Evolutionary conservation across 1,284 basidiomycete species (phyloP).

Genomic region (Coniferiporia weirii): DNA sequence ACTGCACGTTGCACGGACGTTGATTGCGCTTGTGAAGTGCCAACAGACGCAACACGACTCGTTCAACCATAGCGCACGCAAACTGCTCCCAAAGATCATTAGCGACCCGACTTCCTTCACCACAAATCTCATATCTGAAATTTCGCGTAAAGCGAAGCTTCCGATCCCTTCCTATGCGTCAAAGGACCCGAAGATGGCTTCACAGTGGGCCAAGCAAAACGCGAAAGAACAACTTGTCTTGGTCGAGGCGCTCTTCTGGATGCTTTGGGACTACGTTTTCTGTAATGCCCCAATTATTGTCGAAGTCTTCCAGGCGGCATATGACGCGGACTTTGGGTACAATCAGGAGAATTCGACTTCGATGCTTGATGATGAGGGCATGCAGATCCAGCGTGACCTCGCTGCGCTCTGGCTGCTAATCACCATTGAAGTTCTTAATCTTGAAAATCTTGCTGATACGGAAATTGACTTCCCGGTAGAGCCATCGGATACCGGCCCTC

Average conservation of each 20-base stretch:
- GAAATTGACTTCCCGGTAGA: slow-evolving; percentile 48
- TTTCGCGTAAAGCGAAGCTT: slow-evolving; percentile 48
- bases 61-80: slow-evolving; percentile 48
- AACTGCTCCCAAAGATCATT: slow-evolving; percentile 55
- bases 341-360: slow-evolving; percentile 60
- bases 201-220: slow-evolving; percentile 76
- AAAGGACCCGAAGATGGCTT: slow-evolving; percentile 54
- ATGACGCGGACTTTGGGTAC: slow-evolving; percentile 62
- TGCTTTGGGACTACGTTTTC: slow-evolving; percentile 73
- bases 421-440: slow-evolving; percentile 73
- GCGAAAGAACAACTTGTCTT: slow-evolving; percentile 74
- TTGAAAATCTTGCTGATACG: slow-evolving; percentile 66
- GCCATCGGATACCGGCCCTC: slow-evolving; percentile 45
- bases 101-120: slow-evolving; percentile 57
- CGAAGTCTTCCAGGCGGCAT: slow-evolving; percentile 59
- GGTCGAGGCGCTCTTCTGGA: slow-evolving; percentile 81
- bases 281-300: slow-evolving; percentile 60
- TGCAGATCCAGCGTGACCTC: slow-evolving; percentile 59
- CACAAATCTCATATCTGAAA: slow-evolving; percentile 50
- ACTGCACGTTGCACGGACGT: slow-evolving; percentile 56
- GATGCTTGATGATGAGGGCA: slow-evolving; percentile 71
- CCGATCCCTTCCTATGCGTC: slow-evolving; percentile 47
- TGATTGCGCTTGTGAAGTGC: slow-evolving; percentile 61
- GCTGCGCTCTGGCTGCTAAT: slow-evolving; percentile 73
- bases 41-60: slow-evolving; percentile 50